Percentiles rank a stretch among this genome's conserved stretches.
Conservation (phyloP, 352 stramenopile genomes). For the Globisporangium viniferum region DNA sequence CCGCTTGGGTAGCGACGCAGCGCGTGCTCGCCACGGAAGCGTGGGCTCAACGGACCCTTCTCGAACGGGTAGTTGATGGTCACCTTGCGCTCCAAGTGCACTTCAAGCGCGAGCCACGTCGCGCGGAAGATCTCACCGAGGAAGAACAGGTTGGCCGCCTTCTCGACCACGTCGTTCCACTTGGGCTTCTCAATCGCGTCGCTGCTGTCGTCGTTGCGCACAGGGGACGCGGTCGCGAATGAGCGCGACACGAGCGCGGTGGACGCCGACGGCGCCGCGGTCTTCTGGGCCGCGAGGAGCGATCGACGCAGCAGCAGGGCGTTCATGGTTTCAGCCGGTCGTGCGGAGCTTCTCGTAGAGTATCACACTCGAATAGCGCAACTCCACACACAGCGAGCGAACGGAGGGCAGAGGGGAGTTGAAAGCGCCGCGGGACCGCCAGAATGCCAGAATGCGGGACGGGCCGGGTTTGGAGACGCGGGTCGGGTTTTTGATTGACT, state of each 20-base stretch:
- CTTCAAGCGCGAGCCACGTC: conserved; percentile 76
- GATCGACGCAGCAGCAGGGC: conserved; percentile 62
- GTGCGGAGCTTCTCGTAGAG: conserved; percentile 7
- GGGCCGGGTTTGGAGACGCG: not conserved
- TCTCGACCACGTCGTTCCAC: conserved; percentile 73
- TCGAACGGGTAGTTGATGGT: conserved; percentile 99
- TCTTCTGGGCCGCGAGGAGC: conserved; percentile 33
- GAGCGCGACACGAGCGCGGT: conserved; percentile 21
- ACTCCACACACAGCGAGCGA: conserved; percentile 19
- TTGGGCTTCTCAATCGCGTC: conserved; percentile 52
- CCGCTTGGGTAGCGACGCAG: conserved; percentile 98
- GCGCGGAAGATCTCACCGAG: conserved; percentile 76
- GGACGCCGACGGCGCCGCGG: conserved; percentile 10
- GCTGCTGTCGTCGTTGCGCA: conserved; percentile 11
- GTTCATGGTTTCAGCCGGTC: conserved; percentile 26
- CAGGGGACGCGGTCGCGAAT: conserved; percentile 30
- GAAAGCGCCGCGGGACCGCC: not conserved
- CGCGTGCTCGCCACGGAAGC: conserved; percentile 98
- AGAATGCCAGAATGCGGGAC: not conserved
- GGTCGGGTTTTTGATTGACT: not conserved
- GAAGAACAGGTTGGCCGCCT: conserved; percentile 84
- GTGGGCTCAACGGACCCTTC: conserved; percentile 94
- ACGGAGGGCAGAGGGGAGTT: conserved; percentile 11
- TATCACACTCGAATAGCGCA: conserved; percentile 18
- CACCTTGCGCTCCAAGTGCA: conserved; percentile 90